These are phyloP conservation scores for Euphorbia schlechtendalii DNA, from an alignment of 441 rosid species.

Conservation along the genomic window DNA sequence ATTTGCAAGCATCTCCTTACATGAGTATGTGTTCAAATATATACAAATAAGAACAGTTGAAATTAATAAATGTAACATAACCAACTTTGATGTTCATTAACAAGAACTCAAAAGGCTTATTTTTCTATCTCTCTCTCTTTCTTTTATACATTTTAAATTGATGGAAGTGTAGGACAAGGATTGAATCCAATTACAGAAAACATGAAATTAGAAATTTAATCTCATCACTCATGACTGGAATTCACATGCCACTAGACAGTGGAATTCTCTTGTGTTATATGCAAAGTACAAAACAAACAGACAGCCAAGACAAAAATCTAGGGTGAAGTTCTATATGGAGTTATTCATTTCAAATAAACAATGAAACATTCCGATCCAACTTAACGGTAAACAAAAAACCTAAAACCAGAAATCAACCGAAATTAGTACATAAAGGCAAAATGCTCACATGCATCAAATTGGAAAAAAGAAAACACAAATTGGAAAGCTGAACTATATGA, in stretches of 20 bases:
- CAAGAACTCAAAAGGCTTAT: not conserved
- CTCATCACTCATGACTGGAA: not conserved
- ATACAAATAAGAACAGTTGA: too few species aligned
- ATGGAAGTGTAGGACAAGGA: not conserved
- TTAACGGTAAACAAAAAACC: slow-evolving; percentile 3
- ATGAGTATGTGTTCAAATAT: not conserved
- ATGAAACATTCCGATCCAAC: not conserved
- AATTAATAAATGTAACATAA: too few species aligned
- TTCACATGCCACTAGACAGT: not conserved
- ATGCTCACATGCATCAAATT: not conserved
- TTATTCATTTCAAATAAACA: not conserved
- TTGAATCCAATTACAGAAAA: not conserved
- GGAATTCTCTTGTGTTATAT: not conserved
- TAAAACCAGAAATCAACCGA: not conserved
- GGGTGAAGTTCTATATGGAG: not conserved
- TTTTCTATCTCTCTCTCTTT: too few species aligned
- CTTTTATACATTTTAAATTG: too few species aligned
- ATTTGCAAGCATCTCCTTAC: not conserved
- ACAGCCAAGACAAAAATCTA: not conserved
- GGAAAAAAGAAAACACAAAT: slow-evolving; percentile 4
- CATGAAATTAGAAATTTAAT: not conserved
- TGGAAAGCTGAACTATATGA: slow-evolving; percentile 6
- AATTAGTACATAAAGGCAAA: not conserved
- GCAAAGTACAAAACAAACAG: not conserved
- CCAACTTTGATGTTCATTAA: not conserved